Base-by-base conservation (phyloP, 495 filamentous ascomycete species). In the Ramalina intermedia region DNA sequence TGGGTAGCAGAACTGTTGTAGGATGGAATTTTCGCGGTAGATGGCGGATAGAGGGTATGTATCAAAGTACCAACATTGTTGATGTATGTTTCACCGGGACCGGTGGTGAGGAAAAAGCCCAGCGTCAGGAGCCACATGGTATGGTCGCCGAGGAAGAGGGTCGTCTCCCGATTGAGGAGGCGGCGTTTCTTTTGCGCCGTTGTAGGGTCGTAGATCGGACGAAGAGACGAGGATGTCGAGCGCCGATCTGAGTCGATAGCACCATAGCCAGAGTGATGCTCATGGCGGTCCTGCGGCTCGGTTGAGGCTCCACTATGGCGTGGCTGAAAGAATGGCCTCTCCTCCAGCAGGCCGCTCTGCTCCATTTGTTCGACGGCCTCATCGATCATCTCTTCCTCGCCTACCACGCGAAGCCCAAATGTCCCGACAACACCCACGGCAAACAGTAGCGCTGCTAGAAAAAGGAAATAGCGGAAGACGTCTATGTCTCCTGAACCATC, bases 21-120 rank as follows among this genome's bases (percentile, higher is more conserved):
- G 3, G 81, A 81, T 44, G 77, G 71, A 18, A 71, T 61, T 7
- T 66, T 59, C n/a, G 67, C 51, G 33, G 71, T 68, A 9, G 69
- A 63, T 11, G 78, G 74, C 0, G 85, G 80, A 47, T 81, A 84
- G 9, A 96, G 69, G 1, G 91, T 88, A 51, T 83, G 81, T 57
- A 95, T 86, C 49, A 98, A 81, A 18, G 90, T 94, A 39, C 91
- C 91, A 41, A 98, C 64, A 55, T 98, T 98, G 67, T 96, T 98
- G 58, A 96, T 87, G 64, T 95, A 98, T 8, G 88, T 82, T 69
- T 98, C 91, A 17, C 90, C 89, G 0, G 91, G 89, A 3, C 91
- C 91, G 44, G 84, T 87, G 51, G 93, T 85, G 53, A 96, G 72
- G 73, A 96, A 94, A 67, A 98, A 93, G 20, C 90, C 91, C 2